Evolutionary conservation across 768 basidiomycete genomes (phyloP).

Genomic region (Daedaleopsis nitida): DNA sequence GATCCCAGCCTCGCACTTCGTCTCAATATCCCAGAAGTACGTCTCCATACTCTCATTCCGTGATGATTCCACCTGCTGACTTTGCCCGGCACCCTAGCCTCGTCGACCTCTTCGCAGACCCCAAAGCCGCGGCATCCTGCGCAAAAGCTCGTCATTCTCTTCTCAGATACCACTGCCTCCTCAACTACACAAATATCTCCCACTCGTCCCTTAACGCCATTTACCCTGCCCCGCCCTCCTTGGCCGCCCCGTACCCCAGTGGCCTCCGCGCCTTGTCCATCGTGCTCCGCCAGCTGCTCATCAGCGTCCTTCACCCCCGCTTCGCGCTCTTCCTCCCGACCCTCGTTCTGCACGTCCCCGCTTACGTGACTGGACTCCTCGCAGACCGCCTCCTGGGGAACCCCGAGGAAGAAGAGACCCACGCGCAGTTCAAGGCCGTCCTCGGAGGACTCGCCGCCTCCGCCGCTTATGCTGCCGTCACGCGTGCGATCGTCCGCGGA

Average conservation of each 20-base stretch:
- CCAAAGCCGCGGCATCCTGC: slow-evolving; percentile 57
- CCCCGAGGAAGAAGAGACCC: slow-evolving; percentile 86
- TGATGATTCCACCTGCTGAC: neutral
- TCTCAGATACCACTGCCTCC: slow-evolving; percentile 83
- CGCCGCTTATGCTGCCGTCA: slow-evolving; percentile 15
- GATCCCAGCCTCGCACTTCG: slow-evolving; percentile 75
- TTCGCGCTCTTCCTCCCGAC: slow-evolving; percentile 89
- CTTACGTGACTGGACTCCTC: slow-evolving; percentile 75
- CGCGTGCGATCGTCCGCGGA: slow-evolving; percentile 5
- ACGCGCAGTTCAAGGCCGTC: slow-evolving; percentile 94
- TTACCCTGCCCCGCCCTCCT: slow-evolving; percentile 69
- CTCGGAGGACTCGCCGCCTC: slow-evolving; percentile 50
- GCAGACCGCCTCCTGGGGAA: slow-evolving; percentile 60
- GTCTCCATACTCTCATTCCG: neutral
- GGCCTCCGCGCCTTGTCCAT: slow-evolving; percentile 75
- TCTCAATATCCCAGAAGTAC: slow-evolving; percentile 85
- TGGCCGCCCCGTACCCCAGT: slow-evolving; percentile 39
- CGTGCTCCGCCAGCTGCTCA: slow-evolving; percentile 71
- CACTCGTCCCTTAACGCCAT: slow-evolving; percentile 73
- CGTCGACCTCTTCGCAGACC: slow-evolving; percentile 78
- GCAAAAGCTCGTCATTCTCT: slow-evolving; percentile 62
- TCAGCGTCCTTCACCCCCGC: slow-evolving; percentile 64
- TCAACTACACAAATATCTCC: slow-evolving; percentile 78
- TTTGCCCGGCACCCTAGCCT: slow-evolving; percentile 47
- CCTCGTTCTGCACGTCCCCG: slow-evolving; percentile 77